Evolutionary conservation across 2,329 filamentous ascomycete species (phyloP).

Genomic region (Elsinoe australis): DNA sequence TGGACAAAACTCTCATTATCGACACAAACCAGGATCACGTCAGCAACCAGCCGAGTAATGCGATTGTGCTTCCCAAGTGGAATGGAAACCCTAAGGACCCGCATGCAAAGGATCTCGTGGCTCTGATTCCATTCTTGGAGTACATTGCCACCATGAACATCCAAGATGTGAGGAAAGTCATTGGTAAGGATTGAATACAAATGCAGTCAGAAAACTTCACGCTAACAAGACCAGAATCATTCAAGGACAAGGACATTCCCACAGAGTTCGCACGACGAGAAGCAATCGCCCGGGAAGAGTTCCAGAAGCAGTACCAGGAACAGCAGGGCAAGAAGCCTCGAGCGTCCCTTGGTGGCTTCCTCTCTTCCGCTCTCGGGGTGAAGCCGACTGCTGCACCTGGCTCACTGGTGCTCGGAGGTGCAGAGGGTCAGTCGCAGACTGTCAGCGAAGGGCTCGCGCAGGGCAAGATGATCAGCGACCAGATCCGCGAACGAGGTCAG

Average conservation of each 20-base stretch:
- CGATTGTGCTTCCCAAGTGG: constrained; percentile 87
- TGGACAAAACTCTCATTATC: constrained; percentile 90
- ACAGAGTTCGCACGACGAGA: constrained; percentile 84
- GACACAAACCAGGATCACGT: constrained; percentile 80
- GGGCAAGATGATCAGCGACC: constrained; percentile 95
- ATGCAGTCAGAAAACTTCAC: constrained; percentile 37
- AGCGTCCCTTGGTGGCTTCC: constrained; percentile 52
- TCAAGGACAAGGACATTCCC: constrained; percentile 77
- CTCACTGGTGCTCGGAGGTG: constrained; percentile 47
- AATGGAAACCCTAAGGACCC: constrained; percentile 68
- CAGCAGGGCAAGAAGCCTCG: constrained; percentile 57
- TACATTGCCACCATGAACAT: constrained; percentile 93
- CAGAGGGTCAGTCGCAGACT: constrained; percentile 45
- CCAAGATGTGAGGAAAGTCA: constrained; percentile 60
- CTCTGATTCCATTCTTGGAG: constrained; percentile 91
- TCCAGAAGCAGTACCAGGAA: constrained; percentile 66
- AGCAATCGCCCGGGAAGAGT: constrained; percentile 74
- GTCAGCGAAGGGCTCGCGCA: constrained; percentile 72
- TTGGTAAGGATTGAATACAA: constrained; percentile 14
- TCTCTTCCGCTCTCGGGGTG: constrained; percentile 61
- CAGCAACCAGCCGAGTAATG: constrained; percentile 89
- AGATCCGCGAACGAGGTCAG: constrained; percentile 84
- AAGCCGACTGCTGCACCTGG: constrained; percentile 57
- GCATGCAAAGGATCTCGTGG: constrained; percentile 63
- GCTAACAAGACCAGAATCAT: constrained; percentile 24